phyloP scores from a whole-genome alignment of 345 rosid species.

The Cardamine occulta region DNA sequence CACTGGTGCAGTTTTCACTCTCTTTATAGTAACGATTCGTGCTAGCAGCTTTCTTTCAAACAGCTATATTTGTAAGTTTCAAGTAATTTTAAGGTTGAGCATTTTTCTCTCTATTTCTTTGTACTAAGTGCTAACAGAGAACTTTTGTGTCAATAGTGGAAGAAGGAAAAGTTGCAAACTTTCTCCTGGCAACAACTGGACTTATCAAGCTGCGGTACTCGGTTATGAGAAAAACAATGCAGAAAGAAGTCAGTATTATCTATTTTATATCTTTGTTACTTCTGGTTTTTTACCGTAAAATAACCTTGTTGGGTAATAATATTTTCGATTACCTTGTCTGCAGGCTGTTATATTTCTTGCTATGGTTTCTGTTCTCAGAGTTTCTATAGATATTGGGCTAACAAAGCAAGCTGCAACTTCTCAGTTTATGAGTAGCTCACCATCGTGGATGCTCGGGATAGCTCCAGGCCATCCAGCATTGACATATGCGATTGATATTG shows the following conservation, averaged over 20 bases:
- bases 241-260: slow-evolving; percentile 61
- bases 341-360: slow-evolving; percentile 75
- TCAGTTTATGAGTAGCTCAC: slow-evolving; percentile 64
- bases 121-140: slow-evolving; percentile 32
- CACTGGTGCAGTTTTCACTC: slow-evolving; percentile 51
- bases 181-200: slow-evolving; percentile 86
- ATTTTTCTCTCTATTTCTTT: slow-evolving; percentile 14
- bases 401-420: slow-evolving; percentile 95
- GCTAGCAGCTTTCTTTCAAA: slow-evolving; percentile 92
- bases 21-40: slow-evolving; percentile 62
- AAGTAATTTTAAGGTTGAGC: not conserved
- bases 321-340: slow-evolving; percentile 39
- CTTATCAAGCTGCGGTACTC: slow-evolving; percentile 67
- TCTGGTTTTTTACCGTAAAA: slow-evolving; percentile 31
- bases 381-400: slow-evolving; percentile 81
- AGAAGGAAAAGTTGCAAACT: slow-evolving; percentile 94
- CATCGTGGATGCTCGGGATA: slow-evolving; percentile 79
- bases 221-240: slow-evolving; percentile 57
- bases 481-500: slow-evolving; percentile 54
- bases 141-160: slow-evolving; percentile 62
- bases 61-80: slow-evolving; percentile 84
- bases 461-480: slow-evolving; percentile 55
- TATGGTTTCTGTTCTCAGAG: slow-evolving; percentile 63
- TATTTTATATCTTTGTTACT: slow-evolving; percentile 24
- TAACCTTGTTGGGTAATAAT: slow-evolving; percentile 8